phyloP scores from a whole-genome alignment of 2,329 filamentous ascomycete genomes.

The Huntiella abstrusa region DNA sequence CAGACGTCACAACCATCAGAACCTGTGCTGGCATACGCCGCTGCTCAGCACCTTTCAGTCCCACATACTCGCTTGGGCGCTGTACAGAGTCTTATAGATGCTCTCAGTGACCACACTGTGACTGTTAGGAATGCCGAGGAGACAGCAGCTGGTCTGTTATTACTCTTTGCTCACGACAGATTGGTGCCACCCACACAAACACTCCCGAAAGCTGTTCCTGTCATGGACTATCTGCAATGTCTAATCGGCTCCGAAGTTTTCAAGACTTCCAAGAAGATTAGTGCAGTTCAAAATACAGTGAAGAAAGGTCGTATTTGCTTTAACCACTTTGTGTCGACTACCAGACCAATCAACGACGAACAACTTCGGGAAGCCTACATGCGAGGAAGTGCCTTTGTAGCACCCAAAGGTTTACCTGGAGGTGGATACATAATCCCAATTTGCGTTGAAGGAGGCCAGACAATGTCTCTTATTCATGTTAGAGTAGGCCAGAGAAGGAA shows the following conservation, averaged over 20 bases:
- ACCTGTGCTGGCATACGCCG: conserved; percentile 7
- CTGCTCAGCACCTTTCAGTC: conserved; percentile 5
- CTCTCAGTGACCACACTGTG: conserved; percentile 1
- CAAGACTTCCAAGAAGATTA: neutral
- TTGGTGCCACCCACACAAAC: neutral
- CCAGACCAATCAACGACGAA: neutral
- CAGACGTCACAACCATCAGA: conserved; percentile 9
- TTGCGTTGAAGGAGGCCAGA: conserved; percentile 1
- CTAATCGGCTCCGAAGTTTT: neutral
- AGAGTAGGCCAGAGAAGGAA: neutral
- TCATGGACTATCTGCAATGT: neutral
- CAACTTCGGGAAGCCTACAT: conserved; percentile 4
- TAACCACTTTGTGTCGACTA: conserved; percentile 4
- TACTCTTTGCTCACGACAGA: conserved; percentile 6
- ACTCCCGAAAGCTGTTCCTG: conserved; percentile 2
- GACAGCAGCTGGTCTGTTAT: conserved; percentile 3
- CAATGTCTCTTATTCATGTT: conserved; percentile 5
- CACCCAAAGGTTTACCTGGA: conserved; percentile 1
- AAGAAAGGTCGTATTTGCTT: conserved; percentile 6
- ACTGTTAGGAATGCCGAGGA: conserved; percentile 4
- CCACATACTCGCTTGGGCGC: conserved; percentile 2
- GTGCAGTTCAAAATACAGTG: neutral
- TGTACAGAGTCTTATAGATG: conserved; percentile 5
- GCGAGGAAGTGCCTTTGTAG: conserved; percentile 4
- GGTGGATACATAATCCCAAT: conserved; percentile 8